Evolutionary conservation across 2,329 filamentous ascomycete species (phyloP).

Genomic region (Microdochium bolleyi): DNA sequence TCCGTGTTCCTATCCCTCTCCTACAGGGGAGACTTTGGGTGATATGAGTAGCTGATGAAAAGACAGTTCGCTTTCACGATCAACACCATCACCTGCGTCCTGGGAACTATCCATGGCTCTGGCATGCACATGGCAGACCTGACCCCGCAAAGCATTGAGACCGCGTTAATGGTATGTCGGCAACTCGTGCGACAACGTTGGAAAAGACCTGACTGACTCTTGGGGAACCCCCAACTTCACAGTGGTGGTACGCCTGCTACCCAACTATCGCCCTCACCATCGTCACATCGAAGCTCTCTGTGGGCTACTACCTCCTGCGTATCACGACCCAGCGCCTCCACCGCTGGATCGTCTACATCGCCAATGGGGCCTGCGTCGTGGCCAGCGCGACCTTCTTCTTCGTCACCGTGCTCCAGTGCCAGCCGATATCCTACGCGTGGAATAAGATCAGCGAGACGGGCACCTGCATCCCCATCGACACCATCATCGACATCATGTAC

Average conservation of each 20-base stretch:
- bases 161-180: neutral
- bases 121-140: neutral
- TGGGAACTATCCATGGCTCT: neutral
- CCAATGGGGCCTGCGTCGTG: conserved; percentile 24
- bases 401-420: conserved; percentile 40
- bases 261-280: neutral
- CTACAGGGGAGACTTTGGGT: no score
- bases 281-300: conserved; percentile 13
- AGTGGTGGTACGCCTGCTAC: neutral
- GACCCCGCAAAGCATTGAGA: neutral
- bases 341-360: conserved; percentile 21
- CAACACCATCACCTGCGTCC: neutral
- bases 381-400: conserved; percentile 33
- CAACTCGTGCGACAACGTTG: neutral
- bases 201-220: no score
- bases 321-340: conserved; percentile 25
- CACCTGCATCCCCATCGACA: conserved; percentile 27
- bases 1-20: neutral
- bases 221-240: neutral
- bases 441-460: conserved; percentile 26
- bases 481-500: conserved; percentile 33
- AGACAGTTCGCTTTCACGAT: neutral
- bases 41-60: neutral
- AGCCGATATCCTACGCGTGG: conserved; percentile 40
- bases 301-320: conserved; percentile 30